These are phyloP conservation scores for Kernera saxatilis DNA, from an alignment of 345 rosid genomes.

Conservation along the genomic window DNA sequence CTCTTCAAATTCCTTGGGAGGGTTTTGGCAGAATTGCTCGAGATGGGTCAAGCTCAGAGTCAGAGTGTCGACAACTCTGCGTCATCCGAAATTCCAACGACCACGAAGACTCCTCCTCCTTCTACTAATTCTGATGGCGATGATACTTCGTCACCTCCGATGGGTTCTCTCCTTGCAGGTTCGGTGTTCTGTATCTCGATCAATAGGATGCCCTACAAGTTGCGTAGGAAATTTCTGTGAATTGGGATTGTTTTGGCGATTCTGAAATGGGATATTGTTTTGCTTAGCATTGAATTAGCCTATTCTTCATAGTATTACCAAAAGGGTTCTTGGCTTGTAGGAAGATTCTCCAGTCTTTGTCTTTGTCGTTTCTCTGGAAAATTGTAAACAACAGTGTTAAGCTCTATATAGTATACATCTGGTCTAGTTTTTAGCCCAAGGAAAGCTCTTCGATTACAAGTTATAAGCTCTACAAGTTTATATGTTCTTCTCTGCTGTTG, in stretches of 20 bases:
- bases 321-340: neutral
- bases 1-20: neutral
- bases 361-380: neutral
- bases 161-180: constrained; percentile 62
- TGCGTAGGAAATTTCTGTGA: neutral
- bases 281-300: neutral
- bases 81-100: constrained; percentile 16
- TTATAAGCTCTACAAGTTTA: neutral
- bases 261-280: neutral
- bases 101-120: neutral
- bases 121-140: neutral
- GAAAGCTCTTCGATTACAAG: neutral
- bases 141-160: constrained; percentile 34
- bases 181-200: neutral
- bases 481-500: neutral
- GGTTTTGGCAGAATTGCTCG: neutral
- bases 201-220: neutral
- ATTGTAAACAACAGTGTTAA: too few species aligned
- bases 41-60: constrained; percentile 64
- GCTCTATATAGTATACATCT: neutral
- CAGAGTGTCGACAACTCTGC: neutral
- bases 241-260: neutral
- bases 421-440: neutral
- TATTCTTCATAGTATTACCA: neutral
- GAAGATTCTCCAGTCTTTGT: neutral